phyloP scores from a whole-genome alignment of 176 grass and related monocot genomes.

The Themeda triandra region DNA sequence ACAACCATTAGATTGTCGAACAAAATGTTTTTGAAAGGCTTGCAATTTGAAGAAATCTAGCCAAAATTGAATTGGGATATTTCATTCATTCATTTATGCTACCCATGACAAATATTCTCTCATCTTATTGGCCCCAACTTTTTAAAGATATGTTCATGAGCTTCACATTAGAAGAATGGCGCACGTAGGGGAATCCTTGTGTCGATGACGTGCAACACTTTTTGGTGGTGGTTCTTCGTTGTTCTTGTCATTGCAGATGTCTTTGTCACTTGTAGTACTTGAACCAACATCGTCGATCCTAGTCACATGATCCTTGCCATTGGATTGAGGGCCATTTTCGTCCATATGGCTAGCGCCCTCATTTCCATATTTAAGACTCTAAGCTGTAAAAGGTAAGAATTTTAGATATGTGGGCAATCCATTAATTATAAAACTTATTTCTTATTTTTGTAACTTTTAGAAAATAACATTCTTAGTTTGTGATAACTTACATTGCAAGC shows the following conservation, averaged over 20 bases:
- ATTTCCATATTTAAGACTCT: not conserved
- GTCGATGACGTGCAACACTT: slow-evolving; percentile 10
- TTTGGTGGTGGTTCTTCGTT: not conserved
- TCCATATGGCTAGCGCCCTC: not conserved
- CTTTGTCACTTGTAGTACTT: not conserved
- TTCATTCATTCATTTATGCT: not conserved
- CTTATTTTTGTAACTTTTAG: too few species aligned
- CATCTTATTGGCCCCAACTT: not conserved
- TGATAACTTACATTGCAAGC: slow-evolving; percentile 50
- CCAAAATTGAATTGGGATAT: not conserved
- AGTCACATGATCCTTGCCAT: too few species aligned
- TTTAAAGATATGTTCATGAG: not conserved
- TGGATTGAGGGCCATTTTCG: not conserved
- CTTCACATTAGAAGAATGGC: slow-evolving; percentile 37
- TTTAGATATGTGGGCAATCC: too few species aligned
- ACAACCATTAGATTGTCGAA: not conserved
- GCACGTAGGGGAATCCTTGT: slow-evolving; percentile 58
- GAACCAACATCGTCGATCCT: too few species aligned
- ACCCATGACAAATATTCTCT: not conserved
- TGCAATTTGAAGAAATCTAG: not conserved
- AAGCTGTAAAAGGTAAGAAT: not conserved
- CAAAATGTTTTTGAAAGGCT: not conserved
- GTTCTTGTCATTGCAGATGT: not conserved
- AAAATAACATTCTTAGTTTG: not conserved
- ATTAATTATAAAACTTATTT: too few species aligned